phyloP scores from a whole-genome alignment of 108 stramenopile species.

The Nitzschia palea region DNA sequence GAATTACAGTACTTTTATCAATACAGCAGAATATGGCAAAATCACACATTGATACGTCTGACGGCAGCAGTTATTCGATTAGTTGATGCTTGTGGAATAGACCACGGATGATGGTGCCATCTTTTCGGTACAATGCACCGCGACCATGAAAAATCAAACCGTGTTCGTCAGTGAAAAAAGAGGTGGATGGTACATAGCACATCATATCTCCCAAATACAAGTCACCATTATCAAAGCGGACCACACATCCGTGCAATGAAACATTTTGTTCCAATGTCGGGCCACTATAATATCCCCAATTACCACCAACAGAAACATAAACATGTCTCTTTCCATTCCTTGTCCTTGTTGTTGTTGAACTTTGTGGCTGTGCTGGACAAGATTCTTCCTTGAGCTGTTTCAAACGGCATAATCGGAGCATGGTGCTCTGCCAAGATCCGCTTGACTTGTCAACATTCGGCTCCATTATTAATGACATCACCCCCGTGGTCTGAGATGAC shows the following conservation, averaged over 20 bases:
- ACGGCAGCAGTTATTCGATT: too few relatives aligned
- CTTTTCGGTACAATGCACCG: slow-evolving; percentile 3
- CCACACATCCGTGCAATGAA: slow-evolving; percentile 10
- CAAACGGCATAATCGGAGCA: slow-evolving; percentile 1
- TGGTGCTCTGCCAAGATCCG: too few relatives aligned
- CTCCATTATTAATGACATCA: too few relatives aligned
- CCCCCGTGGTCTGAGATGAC: too few relatives aligned
- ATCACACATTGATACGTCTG: too few relatives aligned
- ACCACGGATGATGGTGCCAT: slow-evolving; percentile 1
- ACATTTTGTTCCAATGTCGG: background rate
- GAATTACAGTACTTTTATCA: too few relatives aligned
- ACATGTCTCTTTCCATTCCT: slow-evolving; percentile 5
- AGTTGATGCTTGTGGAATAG: slow-evolving; percentile 3
- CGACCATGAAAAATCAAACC: slow-evolving; percentile 7
- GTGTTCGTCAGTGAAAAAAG: background rate
- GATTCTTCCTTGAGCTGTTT: slow-evolving; percentile 6
- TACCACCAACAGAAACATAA: background rate
- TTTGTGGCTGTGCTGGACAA: too few relatives aligned
- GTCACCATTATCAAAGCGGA: slow-evolving; percentile 26
- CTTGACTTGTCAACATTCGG: too few relatives aligned
- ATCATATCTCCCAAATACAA: slow-evolving; percentile 23
- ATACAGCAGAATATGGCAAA: too few relatives aligned
- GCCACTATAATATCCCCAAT: slow-evolving; percentile 20
- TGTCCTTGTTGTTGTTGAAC: too few relatives aligned
- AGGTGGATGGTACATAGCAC: background rate